phyloP scores from a whole-genome alignment of 345 rosid species.

The Angophora floribunda region DNA sequence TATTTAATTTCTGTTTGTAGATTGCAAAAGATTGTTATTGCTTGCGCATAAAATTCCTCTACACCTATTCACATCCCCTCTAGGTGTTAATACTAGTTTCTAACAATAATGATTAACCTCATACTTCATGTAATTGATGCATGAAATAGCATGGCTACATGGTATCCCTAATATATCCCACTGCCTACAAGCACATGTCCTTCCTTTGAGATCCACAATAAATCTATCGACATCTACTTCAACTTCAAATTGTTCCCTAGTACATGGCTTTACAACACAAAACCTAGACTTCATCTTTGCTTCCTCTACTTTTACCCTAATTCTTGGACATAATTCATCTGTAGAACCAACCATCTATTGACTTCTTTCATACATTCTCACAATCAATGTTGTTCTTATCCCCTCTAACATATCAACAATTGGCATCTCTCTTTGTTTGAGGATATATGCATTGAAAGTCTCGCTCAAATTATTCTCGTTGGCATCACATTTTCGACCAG shows the following conservation, averaged over 20 bases:
- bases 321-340: not conserved
- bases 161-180: not conserved
- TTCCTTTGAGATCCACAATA: not conserved
- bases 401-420: not conserved
- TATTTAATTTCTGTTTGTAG: too few relatives aligned
- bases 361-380: not conserved
- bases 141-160: not conserved
- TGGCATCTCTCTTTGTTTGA: not conserved
- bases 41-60: too few relatives aligned
- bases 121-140: not conserved
- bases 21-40: too few relatives aligned
- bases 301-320: not conserved
- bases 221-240: not conserved
- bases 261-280: not conserved
- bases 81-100: too few relatives aligned
- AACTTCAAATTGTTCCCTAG: not conserved
- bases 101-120: not conserved
- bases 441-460: not conserved
- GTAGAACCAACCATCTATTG: not conserved
- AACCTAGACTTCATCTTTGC: not conserved
- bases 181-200: not conserved
- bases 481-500: not conserved
- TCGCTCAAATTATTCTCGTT: not conserved
- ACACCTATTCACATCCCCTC: too few relatives aligned
- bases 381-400: not conserved